phyloP scores from a whole-genome alignment of 805 yeast genomes.

The Groenewaldozyma tartarivorans region DNA sequence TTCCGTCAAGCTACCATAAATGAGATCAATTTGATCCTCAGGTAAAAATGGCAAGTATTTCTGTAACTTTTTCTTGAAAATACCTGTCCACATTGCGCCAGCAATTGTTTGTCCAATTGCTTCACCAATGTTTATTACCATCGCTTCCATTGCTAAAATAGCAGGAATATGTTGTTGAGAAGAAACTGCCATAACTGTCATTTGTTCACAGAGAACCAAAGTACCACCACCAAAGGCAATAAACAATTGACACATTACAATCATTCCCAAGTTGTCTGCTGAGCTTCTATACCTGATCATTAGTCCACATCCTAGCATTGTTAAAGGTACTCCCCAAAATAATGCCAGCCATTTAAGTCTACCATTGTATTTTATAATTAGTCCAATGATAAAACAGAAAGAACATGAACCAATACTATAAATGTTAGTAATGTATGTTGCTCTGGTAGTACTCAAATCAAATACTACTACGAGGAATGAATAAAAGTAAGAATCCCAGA shows the following conservation, averaged over 20 bases:
- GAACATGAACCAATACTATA: constrained; percentile 23
- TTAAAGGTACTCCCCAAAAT: constrained; percentile 42
- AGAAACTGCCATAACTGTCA: constrained; percentile 42
- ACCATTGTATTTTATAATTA: constrained; percentile 41
- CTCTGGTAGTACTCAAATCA: constrained; percentile 43
- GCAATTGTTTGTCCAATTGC: constrained; percentile 49
- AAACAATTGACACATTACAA: constrained; percentile 48
- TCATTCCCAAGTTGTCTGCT: constrained; percentile 37
- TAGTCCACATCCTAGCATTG: constrained; percentile 48
- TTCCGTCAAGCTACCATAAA: constrained; percentile 9
- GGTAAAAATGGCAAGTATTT: constrained; percentile 20
- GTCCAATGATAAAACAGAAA: constrained; percentile 45
- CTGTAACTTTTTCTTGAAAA: constrained; percentile 21
- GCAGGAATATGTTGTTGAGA: constrained; percentile 51
- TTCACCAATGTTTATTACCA: constrained; percentile 45
- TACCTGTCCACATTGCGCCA: constrained; percentile 50
- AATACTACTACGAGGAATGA: constrained; percentile 53
- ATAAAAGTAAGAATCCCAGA: constrained; percentile 52
- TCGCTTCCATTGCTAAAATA: constrained; percentile 38
- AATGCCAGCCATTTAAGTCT: constrained; percentile 31
- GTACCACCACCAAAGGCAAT: constrained; percentile 58
- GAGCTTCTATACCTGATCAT: constrained; percentile 42
- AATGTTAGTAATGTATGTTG: constrained; percentile 28
- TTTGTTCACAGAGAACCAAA: constrained; percentile 46
- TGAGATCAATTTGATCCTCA: constrained; percentile 9